These are phyloP conservation scores for Saxophila tyrrhenica DNA, from an alignment of 495 filamentous ascomycete species.

Conservation along the genomic window DNA sequence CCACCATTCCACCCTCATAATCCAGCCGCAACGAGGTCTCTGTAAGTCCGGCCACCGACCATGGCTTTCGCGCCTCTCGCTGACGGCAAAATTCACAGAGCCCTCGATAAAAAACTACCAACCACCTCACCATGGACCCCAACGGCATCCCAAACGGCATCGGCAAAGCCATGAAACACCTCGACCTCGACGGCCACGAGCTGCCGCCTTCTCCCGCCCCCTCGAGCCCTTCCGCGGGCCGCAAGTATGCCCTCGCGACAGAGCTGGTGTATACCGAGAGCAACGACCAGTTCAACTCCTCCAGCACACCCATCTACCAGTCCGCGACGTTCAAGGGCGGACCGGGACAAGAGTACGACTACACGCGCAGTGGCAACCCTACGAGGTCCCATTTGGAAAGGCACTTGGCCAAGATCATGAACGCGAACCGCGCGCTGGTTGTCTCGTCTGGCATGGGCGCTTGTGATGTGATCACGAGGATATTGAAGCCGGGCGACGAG, in stretches of 20 bases:
- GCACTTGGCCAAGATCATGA: conserved; percentile 98
- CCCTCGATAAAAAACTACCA: conserved; percentile 15
- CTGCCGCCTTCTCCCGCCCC: conserved; percentile 90
- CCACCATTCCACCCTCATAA: background rate
- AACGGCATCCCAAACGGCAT: conserved; percentile 13
- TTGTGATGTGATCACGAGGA: conserved; percentile 88
- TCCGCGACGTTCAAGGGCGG: conserved; percentile 93
- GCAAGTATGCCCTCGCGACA: conserved; percentile 83
- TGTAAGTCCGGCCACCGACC: background rate
- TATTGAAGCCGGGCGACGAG: conserved; percentile 87
- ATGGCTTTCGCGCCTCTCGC: background rate
- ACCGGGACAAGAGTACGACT: conserved; percentile 88
- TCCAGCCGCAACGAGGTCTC: background rate
- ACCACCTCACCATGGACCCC: background rate
- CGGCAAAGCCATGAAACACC: conserved; percentile 57
- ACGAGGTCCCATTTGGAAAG: conserved; percentile 93
- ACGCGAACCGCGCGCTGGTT: conserved; percentile 76
- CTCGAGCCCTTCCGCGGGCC: conserved; percentile 73
- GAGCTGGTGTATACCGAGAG: conserved; percentile 93
- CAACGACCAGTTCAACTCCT: conserved; percentile 90
- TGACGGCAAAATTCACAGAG: background rate
- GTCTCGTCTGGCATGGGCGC: conserved; percentile 96
- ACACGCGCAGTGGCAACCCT: conserved; percentile 92
- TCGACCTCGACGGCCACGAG: conserved; percentile 82
- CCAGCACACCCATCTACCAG: conserved; percentile 93